Percentiles rank a stretch among this genome's conserved stretches.
These are phyloP conservation scores for Picea mariana DNA, from an alignment of 83 land plant species.

Conservation along the genomic window DNA sequence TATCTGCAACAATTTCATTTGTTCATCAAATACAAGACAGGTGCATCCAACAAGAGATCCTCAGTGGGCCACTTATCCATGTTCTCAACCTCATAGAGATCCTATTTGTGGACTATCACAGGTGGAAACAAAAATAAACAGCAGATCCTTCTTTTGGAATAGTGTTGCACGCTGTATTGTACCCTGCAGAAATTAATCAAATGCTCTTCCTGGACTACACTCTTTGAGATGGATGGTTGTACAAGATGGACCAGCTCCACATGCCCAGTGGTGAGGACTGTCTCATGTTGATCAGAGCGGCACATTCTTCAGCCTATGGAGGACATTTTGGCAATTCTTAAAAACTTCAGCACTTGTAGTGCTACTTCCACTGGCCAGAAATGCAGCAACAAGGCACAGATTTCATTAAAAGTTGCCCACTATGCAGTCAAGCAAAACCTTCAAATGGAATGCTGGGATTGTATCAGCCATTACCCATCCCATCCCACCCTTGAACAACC, in stretches of 20 bases:
- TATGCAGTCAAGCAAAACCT: neutral
- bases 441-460: neutral
- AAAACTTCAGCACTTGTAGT: neutral
- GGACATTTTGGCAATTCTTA: neutral
- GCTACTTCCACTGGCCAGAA: neutral
- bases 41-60: neutral
- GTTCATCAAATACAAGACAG: neutral
- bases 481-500: neutral
- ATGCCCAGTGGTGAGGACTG: neutral
- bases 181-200: neutral
- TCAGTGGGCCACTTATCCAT: neutral
- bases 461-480: neutral
- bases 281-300: neutral
- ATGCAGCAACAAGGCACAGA: neutral
- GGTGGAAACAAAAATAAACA: neutral
- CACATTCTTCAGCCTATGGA: neutral
- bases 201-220: neutral
- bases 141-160: neutral
- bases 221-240: neutral
- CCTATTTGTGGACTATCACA: neutral
- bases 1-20: neutral
- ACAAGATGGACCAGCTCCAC: neutral
- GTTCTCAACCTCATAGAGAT: neutral
- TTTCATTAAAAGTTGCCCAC: neutral
- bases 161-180: neutral